Base-by-base conservation (phyloP, 805 yeast genomes). In the Candida insectalens region DNA sequence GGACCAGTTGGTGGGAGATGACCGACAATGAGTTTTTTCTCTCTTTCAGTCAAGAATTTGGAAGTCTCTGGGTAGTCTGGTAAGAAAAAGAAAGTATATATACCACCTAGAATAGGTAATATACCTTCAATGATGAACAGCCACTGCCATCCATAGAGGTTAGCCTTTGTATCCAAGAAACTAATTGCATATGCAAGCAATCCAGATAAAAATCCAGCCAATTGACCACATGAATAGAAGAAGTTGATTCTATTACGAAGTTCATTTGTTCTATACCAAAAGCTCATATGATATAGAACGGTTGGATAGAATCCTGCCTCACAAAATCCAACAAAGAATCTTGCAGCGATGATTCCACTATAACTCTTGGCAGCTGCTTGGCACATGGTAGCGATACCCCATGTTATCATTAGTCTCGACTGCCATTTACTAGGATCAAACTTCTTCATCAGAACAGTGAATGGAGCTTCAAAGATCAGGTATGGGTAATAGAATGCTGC, bases 371-470 rank as follows among this genome's bases (percentile, higher is more conserved):
- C 48, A 5, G 43, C 51, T 10, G 66, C 69, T 1, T 80, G 65
- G 39, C 69, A 74, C 12, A 71, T 56, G 25, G 70, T 60, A 23
- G 75, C 52, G 12, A 74, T 50, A 15, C 85, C 85, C 87, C 88
- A 80, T n/a, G n/a, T n/a, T n/a, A n/a, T n/a, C n/a, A n/a, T n/a
- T n/a, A n/a, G n/a, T n/a, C n/a, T n/a, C n/a, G n/a, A n/a, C n/a
- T n/a, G n/a, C n/a, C n/a, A n/a, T n/a, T n/a, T n/a, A n/a, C n/a
- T n/a, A n/a, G n/a, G n/a, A n/a, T n/a, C n/a, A n/a, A n/a, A n/a
- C n/a, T n/a, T n/a, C n/a, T n/a, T n/a, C n/a, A n/a, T n/a, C n/a
- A n/a, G n/a, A n/a, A n/a, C n/a, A n/a, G n/a, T n/a, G n/a, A n/a
- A n/a, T n/a, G n/a, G n/a, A n/a, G n/a, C n/a, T n/a, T n/a, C n/a